phyloP scores from a whole-genome alignment of 2,329 filamentous ascomycete species.

The Gaeumannomyces sp. region DNA sequence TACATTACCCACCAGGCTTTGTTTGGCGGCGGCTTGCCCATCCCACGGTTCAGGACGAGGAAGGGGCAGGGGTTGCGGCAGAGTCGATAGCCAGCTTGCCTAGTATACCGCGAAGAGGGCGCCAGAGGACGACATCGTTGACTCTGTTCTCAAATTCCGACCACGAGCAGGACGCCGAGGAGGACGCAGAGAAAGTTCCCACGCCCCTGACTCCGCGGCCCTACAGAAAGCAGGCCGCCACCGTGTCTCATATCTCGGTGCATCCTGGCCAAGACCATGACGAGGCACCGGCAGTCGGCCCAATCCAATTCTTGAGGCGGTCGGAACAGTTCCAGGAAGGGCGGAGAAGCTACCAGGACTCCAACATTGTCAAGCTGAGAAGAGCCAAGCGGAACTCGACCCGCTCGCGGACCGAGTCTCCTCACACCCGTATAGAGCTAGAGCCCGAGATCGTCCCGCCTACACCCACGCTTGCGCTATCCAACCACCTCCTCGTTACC shows the following conservation, averaged over 20 bases:
- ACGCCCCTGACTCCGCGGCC: background rate
- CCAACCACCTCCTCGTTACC: background rate
- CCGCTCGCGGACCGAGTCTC: background rate
- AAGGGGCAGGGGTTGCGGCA: background rate
- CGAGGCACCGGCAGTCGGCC: background rate
- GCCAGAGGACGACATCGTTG: background rate
- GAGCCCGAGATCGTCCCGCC: background rate
- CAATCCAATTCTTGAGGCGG: background rate
- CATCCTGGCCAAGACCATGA: background rate
- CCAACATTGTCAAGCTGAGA: too few species aligned
- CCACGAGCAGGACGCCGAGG: background rate
- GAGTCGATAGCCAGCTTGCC: background rate
- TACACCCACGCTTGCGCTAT: background rate
- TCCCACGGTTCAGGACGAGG: background rate
- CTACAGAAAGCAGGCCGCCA: background rate
- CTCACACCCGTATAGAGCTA: background rate
- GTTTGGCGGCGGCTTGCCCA: background rate
- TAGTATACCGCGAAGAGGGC: background rate
- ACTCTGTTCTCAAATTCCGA: background rate
- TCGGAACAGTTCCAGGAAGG: background rate
- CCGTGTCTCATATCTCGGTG: background rate
- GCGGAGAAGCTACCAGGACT: background rate
- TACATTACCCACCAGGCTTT: background rate
- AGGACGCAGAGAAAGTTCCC: background rate
- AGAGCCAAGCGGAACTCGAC: background rate